Evolutionary conservation across 345 rosid genomes (phyloP).

Genomic region (Trapa incisa): DNA sequence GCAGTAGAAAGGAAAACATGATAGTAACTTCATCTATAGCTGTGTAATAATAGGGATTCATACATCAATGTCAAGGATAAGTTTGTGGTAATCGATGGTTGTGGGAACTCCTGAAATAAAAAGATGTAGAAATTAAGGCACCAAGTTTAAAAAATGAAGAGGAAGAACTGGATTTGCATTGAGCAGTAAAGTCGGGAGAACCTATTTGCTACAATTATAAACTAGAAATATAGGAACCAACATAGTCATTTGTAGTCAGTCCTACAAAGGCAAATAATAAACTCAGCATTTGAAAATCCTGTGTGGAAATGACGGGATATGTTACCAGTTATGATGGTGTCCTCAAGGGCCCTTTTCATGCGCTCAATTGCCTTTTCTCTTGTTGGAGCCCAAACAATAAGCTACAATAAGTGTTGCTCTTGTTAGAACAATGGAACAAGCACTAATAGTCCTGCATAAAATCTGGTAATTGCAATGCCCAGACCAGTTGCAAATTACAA

Average conservation of each 20-base stretch:
- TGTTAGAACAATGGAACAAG: neutral
- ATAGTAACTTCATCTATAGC: neutral
- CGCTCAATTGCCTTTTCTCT: slow-evolving; percentile 95
- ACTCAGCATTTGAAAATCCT: neutral
- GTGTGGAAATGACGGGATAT: neutral
- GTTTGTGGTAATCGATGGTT: slow-evolving; percentile 89
- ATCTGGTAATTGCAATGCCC: neutral
- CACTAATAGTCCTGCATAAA: neutral
- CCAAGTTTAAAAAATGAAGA: neutral
- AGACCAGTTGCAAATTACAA: neutral
- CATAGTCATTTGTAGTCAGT: neutral
- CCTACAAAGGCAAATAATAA: neutral
- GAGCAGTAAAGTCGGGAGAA: neutral
- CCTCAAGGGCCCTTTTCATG: slow-evolving; percentile 95
- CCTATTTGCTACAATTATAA: neutral
- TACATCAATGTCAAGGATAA: slow-evolving; percentile 92
- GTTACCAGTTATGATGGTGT: slow-evolving; percentile 81
- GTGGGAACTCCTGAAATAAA: slow-evolving; percentile 75
- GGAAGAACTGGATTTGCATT: neutral
- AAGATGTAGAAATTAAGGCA: neutral
- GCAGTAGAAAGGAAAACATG: neutral
- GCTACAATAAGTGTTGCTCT: slow-evolving; percentile 27
- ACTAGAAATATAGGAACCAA: neutral
- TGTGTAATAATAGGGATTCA: slow-evolving; percentile 5
- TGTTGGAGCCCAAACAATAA: slow-evolving; percentile 97